Conservation (phyloP, 2,329 filamentous ascomycete species). For the Colletotrichum eremochloae region DNA sequence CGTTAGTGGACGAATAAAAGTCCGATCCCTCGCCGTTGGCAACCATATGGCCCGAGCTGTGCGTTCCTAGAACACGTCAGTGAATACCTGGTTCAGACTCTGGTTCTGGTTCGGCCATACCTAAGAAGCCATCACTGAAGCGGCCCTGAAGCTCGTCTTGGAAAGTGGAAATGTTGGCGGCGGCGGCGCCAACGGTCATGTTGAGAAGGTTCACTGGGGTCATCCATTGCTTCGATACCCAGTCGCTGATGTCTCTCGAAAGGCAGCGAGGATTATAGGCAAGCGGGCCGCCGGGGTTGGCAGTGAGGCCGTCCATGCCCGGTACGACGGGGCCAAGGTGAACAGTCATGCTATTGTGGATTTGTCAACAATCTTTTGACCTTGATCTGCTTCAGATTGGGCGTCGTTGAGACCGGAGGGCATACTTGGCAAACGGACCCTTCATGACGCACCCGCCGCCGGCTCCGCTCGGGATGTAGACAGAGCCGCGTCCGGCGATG, state of each 20-base stretch:
- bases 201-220: slow-evolving; percentile 44
- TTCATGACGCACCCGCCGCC: slow-evolving; percentile 59
- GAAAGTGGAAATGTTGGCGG: slow-evolving; percentile 49
- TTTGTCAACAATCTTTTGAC: neutral
- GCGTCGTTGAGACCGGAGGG: neutral
- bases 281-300: slow-evolving; percentile 44
- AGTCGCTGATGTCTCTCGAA: slow-evolving; percentile 46
- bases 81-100: no score
- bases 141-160: slow-evolving; percentile 51
- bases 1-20: slow-evolving; percentile 46
- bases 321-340: slow-evolving; percentile 49
- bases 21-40: slow-evolving; percentile 48
- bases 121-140: slow-evolving; percentile 47
- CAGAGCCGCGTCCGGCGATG: slow-evolving; percentile 41
- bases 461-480: slow-evolving; percentile 51
- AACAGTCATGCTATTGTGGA: slow-evolving; percentile 43
- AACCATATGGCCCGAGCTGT: slow-evolving; percentile 48
- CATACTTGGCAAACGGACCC: slow-evolving; percentile 65
- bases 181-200: slow-evolving; percentile 42
- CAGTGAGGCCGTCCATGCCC: slow-evolving; percentile 33
- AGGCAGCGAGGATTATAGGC: slow-evolving; percentile 50
- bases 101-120: slow-evolving; percentile 37
- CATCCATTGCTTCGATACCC: slow-evolving; percentile 42
- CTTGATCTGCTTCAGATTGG: no score
- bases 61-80: slow-evolving; percentile 2